phyloP scores from a whole-genome alignment of 805 yeast species.

The Priceomyces medius region DNA sequence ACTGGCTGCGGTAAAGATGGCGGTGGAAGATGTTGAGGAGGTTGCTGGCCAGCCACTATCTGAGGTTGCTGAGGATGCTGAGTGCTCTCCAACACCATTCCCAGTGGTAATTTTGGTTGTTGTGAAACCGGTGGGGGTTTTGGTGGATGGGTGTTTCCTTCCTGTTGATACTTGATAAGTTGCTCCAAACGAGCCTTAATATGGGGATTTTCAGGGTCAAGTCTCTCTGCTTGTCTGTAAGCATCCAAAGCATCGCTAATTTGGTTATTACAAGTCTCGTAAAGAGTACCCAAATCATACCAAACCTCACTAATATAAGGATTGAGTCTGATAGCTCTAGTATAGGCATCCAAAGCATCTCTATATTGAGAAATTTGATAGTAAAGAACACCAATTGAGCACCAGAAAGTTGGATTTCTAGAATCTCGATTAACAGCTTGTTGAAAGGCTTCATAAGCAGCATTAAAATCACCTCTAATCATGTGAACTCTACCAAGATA shows the following conservation, averaged over 20 bases:
- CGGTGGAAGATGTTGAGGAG: conserved; percentile 13
- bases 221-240: conserved; percentile 90
- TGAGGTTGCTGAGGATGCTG: conserved; percentile 15
- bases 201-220: conserved; percentile 93
- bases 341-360: conserved; percentile 96
- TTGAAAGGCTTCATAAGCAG: conserved; percentile 97
- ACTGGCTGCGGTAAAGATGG: conserved; percentile 15
- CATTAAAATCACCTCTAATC: conserved; percentile 92
- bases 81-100: conserved; percentile 57
- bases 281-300: conserved; percentile 96
- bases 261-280: conserved; percentile 97
- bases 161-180: conserved; percentile 68
- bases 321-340: conserved; percentile 91
- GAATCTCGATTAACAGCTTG: conserved; percentile 97
- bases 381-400: conserved; percentile 91
- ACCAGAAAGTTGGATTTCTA: conserved; percentile 98
- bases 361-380: conserved; percentile 95
- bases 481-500: conserved; percentile 94
- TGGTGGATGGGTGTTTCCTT: conserved; percentile 61
- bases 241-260: conserved; percentile 94
- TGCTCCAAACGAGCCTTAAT: conserved; percentile 91
- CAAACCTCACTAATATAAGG: conserved; percentile 97
- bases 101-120: conserved; percentile 62
- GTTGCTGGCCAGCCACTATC: conserved; percentile 13
- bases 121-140: conserved; percentile 68